These are phyloP conservation scores for Pseudozyma sp. DNA, from an alignment of 1,284 basidiomycete species.

Conservation along the genomic window DNA sequence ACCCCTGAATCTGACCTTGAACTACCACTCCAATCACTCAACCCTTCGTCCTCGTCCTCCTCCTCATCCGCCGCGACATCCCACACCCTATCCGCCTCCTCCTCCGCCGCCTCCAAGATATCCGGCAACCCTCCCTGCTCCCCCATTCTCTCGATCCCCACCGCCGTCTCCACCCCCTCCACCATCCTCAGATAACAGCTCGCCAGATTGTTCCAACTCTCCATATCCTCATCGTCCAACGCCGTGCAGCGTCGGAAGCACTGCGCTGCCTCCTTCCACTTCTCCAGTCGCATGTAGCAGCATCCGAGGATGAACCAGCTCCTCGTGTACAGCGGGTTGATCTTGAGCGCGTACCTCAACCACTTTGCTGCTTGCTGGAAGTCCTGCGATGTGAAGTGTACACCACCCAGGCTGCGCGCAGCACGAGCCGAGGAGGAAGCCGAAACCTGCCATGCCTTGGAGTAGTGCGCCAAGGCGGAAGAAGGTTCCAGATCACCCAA, in stretches of 20 bases:
- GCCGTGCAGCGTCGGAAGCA: constrained; percentile 87
- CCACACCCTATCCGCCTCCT: constrained; percentile 49
- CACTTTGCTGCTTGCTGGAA: constrained; percentile 78
- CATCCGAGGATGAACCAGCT: constrained; percentile 98
- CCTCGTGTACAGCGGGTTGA: constrained; percentile 87
- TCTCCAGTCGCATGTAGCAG: constrained; percentile 80
- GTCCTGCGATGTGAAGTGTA: constrained; percentile 79
- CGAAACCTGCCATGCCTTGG: constrained; percentile 85
- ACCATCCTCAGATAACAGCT: constrained; percentile 81
- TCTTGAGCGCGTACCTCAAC: constrained; percentile 77
- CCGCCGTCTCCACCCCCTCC: constrained; percentile 23
- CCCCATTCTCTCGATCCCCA: constrained; percentile 43
- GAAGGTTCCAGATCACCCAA: constrained; percentile 86
- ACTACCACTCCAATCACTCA: constrained; percentile 51
- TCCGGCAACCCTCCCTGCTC: constrained; percentile 34
- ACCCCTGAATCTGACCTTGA: constrained; percentile 46
- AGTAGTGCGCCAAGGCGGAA: constrained; percentile 79
- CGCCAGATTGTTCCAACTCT: constrained; percentile 98
- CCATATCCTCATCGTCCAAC: constrained; percentile 94
- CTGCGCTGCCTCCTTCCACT: constrained; percentile 80
- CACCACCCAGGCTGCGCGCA: constrained; percentile 88
- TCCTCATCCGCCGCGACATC: neutral
- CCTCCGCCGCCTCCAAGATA: constrained; percentile 49
- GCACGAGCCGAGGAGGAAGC: constrained; percentile 83
- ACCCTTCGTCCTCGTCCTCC: constrained; percentile 16